phyloP scores from a whole-genome alignment of 2,329 filamentous ascomycete species.

The Aspergillus sp. region DNA sequence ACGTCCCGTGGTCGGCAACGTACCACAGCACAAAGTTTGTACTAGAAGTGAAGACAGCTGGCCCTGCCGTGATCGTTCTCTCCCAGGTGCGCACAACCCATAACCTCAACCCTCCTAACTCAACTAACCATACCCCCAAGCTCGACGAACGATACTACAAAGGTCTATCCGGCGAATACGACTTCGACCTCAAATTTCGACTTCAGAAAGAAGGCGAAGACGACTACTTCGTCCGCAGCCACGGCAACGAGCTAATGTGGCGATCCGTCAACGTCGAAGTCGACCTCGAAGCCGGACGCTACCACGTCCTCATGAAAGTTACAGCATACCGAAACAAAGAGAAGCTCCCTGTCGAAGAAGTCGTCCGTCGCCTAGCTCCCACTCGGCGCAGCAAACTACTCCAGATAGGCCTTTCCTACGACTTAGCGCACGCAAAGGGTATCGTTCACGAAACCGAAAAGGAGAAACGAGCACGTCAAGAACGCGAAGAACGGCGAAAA shows the following conservation, averaged over 20 bases:
- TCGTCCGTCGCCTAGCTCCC: slow-evolving; percentile 66
- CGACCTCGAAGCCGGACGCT: slow-evolving; percentile 71
- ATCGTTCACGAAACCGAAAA: slow-evolving; percentile 41
- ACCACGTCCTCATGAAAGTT: slow-evolving; percentile 74
- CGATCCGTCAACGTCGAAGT: slow-evolving; percentile 78
- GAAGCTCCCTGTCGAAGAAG: slow-evolving; percentile 63
- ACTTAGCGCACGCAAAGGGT: slow-evolving; percentile 50
- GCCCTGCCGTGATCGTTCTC: slow-evolving; percentile 60
- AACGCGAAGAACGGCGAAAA: slow-evolving; percentile 39
- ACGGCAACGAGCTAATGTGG: slow-evolving; percentile 62
- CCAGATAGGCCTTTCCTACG: slow-evolving; percentile 49
- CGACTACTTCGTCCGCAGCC: slow-evolving; percentile 61
- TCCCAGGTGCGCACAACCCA: slow-evolving; percentile 46
- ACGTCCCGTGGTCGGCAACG: slow-evolving; percentile 62
- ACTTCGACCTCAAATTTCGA: slow-evolving; percentile 60
- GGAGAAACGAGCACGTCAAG: slow-evolving; percentile 37
- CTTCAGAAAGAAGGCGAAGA: slow-evolving; percentile 61
- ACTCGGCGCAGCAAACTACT: slow-evolving; percentile 69
- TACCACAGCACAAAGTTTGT: slow-evolving; percentile 63
- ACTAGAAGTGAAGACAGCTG: slow-evolving; percentile 53
- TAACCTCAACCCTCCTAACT: neutral
- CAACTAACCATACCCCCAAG: slow-evolving; percentile 28
- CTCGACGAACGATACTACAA: slow-evolving; percentile 63
- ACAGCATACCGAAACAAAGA: slow-evolving; percentile 61
- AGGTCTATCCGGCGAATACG: slow-evolving; percentile 59